A percentile compares a stretch with the other conserved stretches of the same genome.
These are phyloP conservation scores for Avena insularis DNA, from an alignment of 176 grass and related monocot species.

Conservation along the genomic window DNA sequence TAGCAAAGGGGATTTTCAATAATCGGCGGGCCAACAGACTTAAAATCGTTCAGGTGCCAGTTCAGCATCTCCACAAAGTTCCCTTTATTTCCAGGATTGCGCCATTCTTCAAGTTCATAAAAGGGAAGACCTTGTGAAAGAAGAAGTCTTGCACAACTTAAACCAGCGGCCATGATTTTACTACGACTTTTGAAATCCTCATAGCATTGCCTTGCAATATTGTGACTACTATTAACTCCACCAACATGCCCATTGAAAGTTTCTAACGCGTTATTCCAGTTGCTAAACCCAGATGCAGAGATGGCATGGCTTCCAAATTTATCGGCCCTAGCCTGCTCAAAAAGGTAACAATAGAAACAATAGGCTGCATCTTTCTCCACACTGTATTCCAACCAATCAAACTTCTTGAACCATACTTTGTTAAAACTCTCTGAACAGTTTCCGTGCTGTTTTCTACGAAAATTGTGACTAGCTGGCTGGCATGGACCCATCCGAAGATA, in stretches of 20 bases:
- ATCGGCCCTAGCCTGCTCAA: background rate
- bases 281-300: background rate
- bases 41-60: background rate
- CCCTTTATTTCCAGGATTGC: background rate
- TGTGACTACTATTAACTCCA: background rate
- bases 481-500: constrained; percentile 15
- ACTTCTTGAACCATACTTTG: constrained; percentile 8
- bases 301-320: background rate
- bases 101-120: background rate
- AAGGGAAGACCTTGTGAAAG: constrained; percentile 7
- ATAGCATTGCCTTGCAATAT: background rate
- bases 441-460: background rate
- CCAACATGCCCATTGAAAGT: constrained; percentile 2
- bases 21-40: background rate
- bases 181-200: constrained; percentile 9
- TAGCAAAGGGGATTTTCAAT: background rate
- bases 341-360: constrained; percentile 13
- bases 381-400: constrained; percentile 24
- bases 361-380: constrained; percentile 7
- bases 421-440: background rate
- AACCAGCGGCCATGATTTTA: background rate
- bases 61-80: background rate
- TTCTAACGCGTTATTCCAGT: background rate
- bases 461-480: background rate
- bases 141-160: constrained; percentile 4